Conservation (phyloP, 192 early-diverging fungal species). For the Diversispora epigaea region DNA sequence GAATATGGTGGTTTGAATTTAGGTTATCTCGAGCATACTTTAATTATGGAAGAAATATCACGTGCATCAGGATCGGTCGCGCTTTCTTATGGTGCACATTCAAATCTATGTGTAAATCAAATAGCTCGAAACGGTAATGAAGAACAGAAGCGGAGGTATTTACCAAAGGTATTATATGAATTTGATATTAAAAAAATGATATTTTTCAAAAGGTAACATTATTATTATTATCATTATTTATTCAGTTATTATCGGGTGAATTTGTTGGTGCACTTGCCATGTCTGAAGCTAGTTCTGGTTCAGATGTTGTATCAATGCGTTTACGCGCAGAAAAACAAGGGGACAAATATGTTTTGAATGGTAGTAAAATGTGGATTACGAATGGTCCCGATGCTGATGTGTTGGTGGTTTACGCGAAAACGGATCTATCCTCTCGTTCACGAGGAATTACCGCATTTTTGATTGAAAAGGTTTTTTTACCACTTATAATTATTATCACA, state of each 20-base stretch:
- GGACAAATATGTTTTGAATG: constrained; percentile 82
- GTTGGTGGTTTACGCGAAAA: constrained; percentile 92
- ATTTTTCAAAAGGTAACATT: neutral
- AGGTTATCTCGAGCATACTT: constrained; percentile 87
- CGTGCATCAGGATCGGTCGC: constrained; percentile 88
- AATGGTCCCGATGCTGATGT: constrained; percentile 91
- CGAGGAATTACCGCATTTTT: constrained; percentile 94
- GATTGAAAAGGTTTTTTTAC: constrained; percentile 67
- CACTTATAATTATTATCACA: neutral
- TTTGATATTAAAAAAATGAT: neutral
- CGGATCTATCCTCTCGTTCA: constrained; percentile 71
- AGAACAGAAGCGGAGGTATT: constrained; percentile 84
- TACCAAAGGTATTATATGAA: constrained; percentile 61
- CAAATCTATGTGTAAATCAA: constrained; percentile 97
- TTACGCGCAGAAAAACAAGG: constrained; percentile 80
- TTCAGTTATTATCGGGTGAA: constrained; percentile 77
- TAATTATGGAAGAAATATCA: constrained; percentile 93
- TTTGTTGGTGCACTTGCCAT: constrained; percentile 92
- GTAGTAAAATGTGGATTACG: constrained; percentile 96
- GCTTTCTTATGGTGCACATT: constrained; percentile 92
- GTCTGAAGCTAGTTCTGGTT: constrained; percentile 88
- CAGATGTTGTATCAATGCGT: constrained; percentile 92
- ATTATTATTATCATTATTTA: neutral
- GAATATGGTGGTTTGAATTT: constrained; percentile 85
- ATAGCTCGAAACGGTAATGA: constrained; percentile 88